Base-by-base conservation (phyloP, 2,329 filamentous ascomycete genomes). In the Epichloe gansuensis region DNA sequence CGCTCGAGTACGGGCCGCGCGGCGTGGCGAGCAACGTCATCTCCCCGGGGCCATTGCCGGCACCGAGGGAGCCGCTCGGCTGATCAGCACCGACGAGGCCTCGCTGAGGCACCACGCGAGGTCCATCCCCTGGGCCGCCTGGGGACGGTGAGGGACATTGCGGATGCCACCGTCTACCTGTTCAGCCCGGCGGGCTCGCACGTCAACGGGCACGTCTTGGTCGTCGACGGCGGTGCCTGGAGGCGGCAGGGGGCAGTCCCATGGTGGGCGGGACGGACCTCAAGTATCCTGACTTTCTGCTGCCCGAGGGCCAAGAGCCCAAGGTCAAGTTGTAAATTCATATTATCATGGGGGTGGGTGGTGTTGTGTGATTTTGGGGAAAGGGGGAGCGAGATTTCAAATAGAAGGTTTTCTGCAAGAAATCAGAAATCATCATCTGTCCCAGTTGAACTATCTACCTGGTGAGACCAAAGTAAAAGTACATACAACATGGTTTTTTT, bases 11-110 rank as follows among this genome's bases (percentile, higher is more conserved):
- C 65, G 91, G 91, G 0, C 93, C 93, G 0, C 78, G 81, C 44
- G 93, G 93, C 13, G 72, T 97, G 35, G 91, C 87, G 1, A 88
- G 85, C 52, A 98, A 98, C 64, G 82, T 93, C 52, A 86, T 98
- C 59, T 82, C 89, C 0, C 93, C 91, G 0, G 93, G 1, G 87
- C 86, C 0, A 95, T 98, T 59, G 81, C 74, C 1, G 85, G 81
- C 28, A 97, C 93, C 0, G 93, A 97, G 69, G 87, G 87, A 45
- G 78, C 90, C 75, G 76, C 80, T 46, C 75, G 87, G 11, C 71
- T 86, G 9, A 68, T 76, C 8, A 75, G 72, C 59, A 65, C 60
- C 49, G 61, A 58, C 17, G 59, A 65, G 43, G 61, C 64, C 7
- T 65, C 69, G 50, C 52, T 59, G 48, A 61, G 65, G 25, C 59